phyloP scores from a whole-genome alignment of 139 green algal genomes.

The Penium margaritaceum region DNA sequence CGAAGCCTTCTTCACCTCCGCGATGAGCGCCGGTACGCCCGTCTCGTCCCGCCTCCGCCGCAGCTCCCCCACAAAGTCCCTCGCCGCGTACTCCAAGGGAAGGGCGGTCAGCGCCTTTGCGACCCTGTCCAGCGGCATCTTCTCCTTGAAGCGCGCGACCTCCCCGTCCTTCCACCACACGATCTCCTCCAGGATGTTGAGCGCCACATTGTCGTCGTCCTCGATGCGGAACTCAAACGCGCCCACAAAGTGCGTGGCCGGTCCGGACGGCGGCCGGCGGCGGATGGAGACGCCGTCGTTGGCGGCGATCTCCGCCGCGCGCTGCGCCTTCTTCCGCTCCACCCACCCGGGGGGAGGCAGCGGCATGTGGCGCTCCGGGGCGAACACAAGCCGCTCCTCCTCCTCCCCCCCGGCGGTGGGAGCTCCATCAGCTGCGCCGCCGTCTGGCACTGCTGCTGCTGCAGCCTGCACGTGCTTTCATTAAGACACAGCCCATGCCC shows the following conservation, averaged over 20 bases:
- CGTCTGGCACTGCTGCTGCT: too few relatives aligned
- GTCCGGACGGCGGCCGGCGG: conserved; percentile 32
- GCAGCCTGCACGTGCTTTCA: too few relatives aligned
- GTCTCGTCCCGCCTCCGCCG: conserved; percentile 42
- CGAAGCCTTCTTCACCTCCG: conserved; percentile 97
- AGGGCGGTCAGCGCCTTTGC: conserved; percentile 48
- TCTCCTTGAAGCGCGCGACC: conserved; percentile 45
- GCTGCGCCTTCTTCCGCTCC: neutral
- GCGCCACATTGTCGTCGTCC: conserved; percentile 75
- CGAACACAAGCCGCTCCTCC: too few relatives aligned
- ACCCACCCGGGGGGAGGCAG: conserved; percentile 7
- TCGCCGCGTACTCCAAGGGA: conserved; percentile 50
- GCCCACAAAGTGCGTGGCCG: conserved; percentile 12
- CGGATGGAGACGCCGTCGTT: conserved; percentile 43
- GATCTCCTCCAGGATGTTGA: conserved; percentile 98
- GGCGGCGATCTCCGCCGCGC: neutral
- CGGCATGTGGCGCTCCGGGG: too few relatives aligned
- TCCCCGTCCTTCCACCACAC: conserved; percentile 70
- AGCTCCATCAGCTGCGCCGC: too few relatives aligned
- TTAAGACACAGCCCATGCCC: too few relatives aligned
- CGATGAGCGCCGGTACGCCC: conserved; percentile 85
- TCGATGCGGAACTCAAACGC: conserved; percentile 32
- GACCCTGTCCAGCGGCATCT: conserved; percentile 56
- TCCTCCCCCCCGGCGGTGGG: too few relatives aligned
- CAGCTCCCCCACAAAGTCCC: conserved; percentile 81